These are phyloP conservation scores for Fagopyrum homotropicum DNA, from an alignment of 148 eudicot genomes.

Conservation along the genomic window DNA sequence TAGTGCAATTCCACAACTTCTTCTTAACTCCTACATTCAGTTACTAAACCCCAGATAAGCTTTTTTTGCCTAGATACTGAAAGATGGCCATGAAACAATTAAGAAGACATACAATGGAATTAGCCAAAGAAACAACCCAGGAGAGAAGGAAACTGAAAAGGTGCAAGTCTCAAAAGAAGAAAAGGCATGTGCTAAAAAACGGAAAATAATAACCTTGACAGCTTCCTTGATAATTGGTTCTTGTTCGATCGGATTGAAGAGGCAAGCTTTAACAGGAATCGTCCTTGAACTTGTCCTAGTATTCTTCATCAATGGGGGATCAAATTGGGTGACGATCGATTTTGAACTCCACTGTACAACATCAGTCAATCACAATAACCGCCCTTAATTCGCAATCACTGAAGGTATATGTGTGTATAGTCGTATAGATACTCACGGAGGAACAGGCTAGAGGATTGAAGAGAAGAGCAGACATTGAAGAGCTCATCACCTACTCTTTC, in stretches of 20 bases:
- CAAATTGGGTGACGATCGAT: not conserved
- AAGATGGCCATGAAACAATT: not conserved
- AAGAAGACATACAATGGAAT: too few relatives aligned
- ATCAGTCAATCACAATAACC: not conserved
- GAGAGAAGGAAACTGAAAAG: not conserved
- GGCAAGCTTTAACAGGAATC: slow-evolving; percentile 3
- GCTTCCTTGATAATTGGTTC: slow-evolving; percentile 15
- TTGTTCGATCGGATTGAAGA: not conserved
- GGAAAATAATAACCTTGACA: slow-evolving; percentile 3
- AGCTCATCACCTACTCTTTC: slow-evolving; percentile 3
- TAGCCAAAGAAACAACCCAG: too few relatives aligned
- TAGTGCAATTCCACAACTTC: not conserved
- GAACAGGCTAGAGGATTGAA: not conserved
- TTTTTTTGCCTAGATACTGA: not conserved
- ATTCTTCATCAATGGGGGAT: not conserved
- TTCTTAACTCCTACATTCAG: not conserved
- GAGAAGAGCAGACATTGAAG: slow-evolving; percentile 8
- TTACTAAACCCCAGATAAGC: not conserved
- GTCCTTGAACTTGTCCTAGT: not conserved
- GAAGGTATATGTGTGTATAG: not conserved
- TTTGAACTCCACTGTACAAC: slow-evolving; percentile 1
- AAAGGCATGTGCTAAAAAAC: not conserved
- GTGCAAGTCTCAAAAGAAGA: not conserved
- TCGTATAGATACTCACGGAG: not conserved
- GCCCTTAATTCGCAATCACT: not conserved